A percentile compares a stretch with the other conserved stretches of the same genome.
Evolutionary conservation across 306 rosid species (phyloP).

Genomic region (Cicer judaicum): DNA sequence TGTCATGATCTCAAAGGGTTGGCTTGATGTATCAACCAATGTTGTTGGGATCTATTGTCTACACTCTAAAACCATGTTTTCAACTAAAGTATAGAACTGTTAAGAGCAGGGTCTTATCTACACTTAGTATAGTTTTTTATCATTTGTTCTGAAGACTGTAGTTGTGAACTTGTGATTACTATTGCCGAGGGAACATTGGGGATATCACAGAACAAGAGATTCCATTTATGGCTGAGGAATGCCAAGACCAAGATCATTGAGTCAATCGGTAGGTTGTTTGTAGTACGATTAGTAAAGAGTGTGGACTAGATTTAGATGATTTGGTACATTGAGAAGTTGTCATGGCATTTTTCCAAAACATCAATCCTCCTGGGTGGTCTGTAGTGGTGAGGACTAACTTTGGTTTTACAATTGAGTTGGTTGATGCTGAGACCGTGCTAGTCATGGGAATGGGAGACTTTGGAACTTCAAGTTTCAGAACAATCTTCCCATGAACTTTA

Average conservation of each 20-base stretch:
- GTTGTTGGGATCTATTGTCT: conserved; percentile 6
- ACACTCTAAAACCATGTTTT: conserved; percentile 14
- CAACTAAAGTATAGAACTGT: neutral
- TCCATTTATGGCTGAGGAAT: conserved; percentile 1
- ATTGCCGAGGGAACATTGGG: neutral
- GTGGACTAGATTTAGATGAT: conserved; percentile 24
- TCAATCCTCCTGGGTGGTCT: neutral
- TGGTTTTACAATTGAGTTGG: conserved; percentile 12
- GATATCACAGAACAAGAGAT: neutral
- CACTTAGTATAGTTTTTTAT: neutral
- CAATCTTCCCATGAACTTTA: neutral
- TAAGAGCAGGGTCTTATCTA: neutral
- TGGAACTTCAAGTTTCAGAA: conserved; percentile 15
- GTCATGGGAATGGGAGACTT: conserved; percentile 33
- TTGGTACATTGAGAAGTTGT: conserved; percentile 26
- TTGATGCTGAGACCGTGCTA: conserved; percentile 28
- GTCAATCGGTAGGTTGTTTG: neutral
- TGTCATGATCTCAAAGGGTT: conserved; percentile 3
- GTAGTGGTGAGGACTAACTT: conserved; percentile 16
- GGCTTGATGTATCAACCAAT: conserved; percentile 7
- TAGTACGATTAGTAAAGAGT: neutral
- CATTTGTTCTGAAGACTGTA: neutral
- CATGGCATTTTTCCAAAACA: conserved; percentile 34
- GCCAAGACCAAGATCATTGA: conserved; percentile 1
- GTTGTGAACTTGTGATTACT: neutral